Percentiles rank a stretch among this genome's conserved stretches.
Evolutionary conservation across 139 green algal genomes (phyloP).

Genomic region (Edaphochlamys debaryana): DNA sequence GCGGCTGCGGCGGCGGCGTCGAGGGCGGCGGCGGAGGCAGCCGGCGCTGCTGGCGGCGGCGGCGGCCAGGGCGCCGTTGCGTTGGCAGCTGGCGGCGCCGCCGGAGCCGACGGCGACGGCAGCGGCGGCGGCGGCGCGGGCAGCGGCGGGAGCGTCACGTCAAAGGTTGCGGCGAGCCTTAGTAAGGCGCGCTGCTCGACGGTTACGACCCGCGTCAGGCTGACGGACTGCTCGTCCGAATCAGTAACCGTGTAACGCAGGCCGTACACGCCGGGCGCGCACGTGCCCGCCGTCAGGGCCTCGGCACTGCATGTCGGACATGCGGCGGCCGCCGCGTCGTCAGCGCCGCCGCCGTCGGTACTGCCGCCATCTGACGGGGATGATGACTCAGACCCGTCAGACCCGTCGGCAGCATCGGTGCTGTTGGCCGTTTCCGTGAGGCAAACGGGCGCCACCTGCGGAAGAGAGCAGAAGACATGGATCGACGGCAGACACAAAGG

Average conservation of each 20-base stretch:
- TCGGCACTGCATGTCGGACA: conserved; percentile 7
- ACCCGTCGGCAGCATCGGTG: neutral
- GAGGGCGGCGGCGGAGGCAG: neutral
- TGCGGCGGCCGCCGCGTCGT: no score
- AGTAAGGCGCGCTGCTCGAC: conserved; percentile 13
- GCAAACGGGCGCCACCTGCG: conserved; percentile 1
- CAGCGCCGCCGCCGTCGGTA: no score
- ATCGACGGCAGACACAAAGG: no score
- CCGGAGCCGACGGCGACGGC: neutral
- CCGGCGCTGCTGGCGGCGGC: neutral
- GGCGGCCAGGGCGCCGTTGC: no score
- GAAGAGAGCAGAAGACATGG: no score
- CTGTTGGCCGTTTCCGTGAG: no score
- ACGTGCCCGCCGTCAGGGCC: conserved; percentile 1
- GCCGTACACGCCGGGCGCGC: conserved; percentile 20
- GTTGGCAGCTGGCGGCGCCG: no score
- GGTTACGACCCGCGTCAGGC: neutral
- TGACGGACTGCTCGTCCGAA: neutral
- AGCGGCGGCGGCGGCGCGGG: neutral
- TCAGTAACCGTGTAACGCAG: conserved; percentile 22
- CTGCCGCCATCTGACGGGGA: neutral
- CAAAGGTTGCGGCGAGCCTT: neutral
- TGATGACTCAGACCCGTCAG: neutral
- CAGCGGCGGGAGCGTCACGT: neutral
- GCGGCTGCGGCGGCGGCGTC: neutral